A percentile compares a stretch with the other conserved stretches of the same genome.
phyloP scores from a whole-genome alignment of 208 protist species.

The Endotrypanum monterogeii region DNA sequence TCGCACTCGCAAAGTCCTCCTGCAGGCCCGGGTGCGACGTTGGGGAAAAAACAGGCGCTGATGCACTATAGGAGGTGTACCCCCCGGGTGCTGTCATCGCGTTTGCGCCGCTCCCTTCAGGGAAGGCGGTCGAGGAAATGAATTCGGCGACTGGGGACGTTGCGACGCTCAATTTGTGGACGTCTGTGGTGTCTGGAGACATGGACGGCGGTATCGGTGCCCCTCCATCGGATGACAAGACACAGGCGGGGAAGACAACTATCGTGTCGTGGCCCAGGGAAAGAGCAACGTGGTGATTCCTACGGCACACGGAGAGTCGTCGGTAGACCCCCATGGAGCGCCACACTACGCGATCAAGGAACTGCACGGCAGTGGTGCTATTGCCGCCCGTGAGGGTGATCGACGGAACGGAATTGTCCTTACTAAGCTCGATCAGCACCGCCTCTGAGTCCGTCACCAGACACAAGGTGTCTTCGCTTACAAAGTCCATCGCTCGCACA shows the following conservation, averaged over 20 bases:
- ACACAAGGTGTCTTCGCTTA: constrained; percentile 41
- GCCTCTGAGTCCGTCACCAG: constrained; percentile 42
- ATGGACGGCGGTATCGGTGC: neutral
- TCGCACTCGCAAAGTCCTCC: neutral
- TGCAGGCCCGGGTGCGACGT: constrained; percentile 13
- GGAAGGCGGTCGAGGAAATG: constrained; percentile 13
- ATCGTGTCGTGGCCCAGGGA: constrained; percentile 47
- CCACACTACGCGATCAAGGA: constrained; percentile 56
- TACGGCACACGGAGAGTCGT: constrained; percentile 61
- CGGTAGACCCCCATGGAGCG: constrained; percentile 64
- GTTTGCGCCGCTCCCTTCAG: neutral
- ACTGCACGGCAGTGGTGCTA: neutral
- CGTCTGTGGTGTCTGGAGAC: constrained; percentile 6
- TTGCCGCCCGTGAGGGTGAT: neutral
- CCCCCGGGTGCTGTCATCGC: neutral
- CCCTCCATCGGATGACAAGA: neutral
- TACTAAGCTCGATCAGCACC: constrained; percentile 42
- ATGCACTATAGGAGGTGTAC: constrained; percentile 19
- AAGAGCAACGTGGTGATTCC: constrained; percentile 70
- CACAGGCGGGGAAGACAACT: constrained; percentile 62
- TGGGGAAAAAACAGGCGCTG: constrained; percentile 34
- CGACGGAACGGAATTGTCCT: neutral
- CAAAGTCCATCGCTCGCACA: constrained; percentile 40
- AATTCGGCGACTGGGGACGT: constrained; percentile 15
- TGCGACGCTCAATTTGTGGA: constrained; percentile 3